Percentiles rank a stretch among this genome's conserved stretches.
Conservation (phyloP, 1,284 basidiomycete species). For the Naganishia sp. region DNA sequence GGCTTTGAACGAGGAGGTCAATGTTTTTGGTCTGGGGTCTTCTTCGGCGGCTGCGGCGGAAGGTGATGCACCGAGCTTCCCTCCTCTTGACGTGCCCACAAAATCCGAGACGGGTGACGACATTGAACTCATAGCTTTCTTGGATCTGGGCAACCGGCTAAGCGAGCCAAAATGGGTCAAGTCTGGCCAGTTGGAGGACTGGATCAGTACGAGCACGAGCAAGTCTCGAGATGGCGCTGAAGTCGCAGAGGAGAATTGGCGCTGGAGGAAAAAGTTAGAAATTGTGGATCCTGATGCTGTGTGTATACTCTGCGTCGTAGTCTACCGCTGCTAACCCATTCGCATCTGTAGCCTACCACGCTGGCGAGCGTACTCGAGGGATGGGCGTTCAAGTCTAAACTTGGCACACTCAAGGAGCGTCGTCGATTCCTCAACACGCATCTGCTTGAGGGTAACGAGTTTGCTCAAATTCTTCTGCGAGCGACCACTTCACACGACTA, state of each 20-base stretch:
- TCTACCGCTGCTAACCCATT: constrained; percentile 14
- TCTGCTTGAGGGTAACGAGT: constrained; percentile 73
- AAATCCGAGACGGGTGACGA: constrained; percentile 27
- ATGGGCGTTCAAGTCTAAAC: constrained; percentile 79
- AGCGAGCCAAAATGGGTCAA: constrained; percentile 96
- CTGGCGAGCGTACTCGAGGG: constrained; percentile 82
- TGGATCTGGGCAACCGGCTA: constrained; percentile 82
- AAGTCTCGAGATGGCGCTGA: constrained; percentile 5
- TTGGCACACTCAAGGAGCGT: constrained; percentile 72
- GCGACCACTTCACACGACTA: constrained; percentile 84
- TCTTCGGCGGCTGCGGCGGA: constrained; percentile 19
- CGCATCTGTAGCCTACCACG: constrained; percentile 70
- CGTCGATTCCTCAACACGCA: constrained; percentile 84
- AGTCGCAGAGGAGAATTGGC: constrained; percentile 61
- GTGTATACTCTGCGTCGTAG: constrained; percentile 48
- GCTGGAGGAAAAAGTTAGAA: constrained; percentile 90
- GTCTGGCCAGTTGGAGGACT: constrained; percentile 87
- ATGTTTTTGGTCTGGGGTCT: constrained; percentile 39
- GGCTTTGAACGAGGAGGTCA: constrained; percentile 51
- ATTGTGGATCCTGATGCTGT: constrained; percentile 94
- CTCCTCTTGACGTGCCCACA: constrained; percentile 37
- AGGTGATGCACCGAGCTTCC: constrained; percentile 32
- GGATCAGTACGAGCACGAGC: constrained; percentile 58
- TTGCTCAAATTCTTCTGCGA: constrained; percentile 85
- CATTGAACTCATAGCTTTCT: constrained; percentile 58